A percentile compares a stretch with the other conserved stretches of the same genome.
Evolutionary conservation across 202 grass and related monocot genomes (phyloP).

Genomic region (Cymbopogon flexuosus): DNA sequence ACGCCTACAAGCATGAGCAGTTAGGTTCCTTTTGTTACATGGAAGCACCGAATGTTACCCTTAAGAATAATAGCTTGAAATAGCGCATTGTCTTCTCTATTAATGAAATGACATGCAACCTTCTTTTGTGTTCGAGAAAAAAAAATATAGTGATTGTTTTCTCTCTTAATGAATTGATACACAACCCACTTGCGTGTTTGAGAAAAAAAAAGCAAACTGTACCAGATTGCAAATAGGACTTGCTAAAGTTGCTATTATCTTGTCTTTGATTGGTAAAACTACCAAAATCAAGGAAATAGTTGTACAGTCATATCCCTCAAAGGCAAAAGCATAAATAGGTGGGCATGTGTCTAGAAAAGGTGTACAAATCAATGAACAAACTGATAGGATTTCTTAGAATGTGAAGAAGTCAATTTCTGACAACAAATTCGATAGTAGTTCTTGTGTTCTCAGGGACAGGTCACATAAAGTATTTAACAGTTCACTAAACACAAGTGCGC

Average conservation of each 20-base stretch:
- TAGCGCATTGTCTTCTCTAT: background rate
- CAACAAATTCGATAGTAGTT: background rate
- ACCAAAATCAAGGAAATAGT: background rate
- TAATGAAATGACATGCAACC: too few relatives aligned
- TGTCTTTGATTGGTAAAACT: background rate
- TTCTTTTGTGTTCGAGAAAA: too few relatives aligned
- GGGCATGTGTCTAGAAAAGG: background rate
- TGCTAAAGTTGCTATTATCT: background rate
- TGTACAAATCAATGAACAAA: background rate
- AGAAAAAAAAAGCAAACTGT: background rate
- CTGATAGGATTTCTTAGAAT: background rate
- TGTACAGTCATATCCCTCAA: background rate
- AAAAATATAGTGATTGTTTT: background rate
- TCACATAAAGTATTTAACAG: background rate
- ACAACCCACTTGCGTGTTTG: background rate
- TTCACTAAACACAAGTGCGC: background rate
- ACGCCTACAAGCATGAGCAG: background rate
- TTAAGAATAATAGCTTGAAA: background rate
- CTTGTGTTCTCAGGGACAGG: background rate
- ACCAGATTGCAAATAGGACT: background rate
- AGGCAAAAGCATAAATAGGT: background rate
- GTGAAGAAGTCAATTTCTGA: background rate
- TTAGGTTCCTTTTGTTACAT: background rate
- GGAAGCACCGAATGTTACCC: background rate
- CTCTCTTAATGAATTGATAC: background rate